Evolutionary conservation across 2,329 filamentous ascomycete genomes (phyloP).

Genomic region (Rasamsonia emersonii): DNA sequence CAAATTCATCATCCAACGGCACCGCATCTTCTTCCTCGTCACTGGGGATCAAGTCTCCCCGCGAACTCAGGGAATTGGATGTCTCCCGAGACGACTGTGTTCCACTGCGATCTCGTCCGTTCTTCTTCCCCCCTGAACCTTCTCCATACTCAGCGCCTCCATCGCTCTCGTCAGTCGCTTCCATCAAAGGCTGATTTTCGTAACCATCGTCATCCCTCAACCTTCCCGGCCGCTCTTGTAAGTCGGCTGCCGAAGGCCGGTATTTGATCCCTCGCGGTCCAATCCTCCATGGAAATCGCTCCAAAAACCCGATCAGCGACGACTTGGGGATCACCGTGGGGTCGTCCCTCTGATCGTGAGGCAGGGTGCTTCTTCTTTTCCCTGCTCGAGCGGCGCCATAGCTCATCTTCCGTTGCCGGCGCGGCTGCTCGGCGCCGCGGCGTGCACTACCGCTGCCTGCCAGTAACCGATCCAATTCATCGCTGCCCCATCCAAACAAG

Average conservation of each 20-base stretch:
- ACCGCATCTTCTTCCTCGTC: conserved; percentile 92
- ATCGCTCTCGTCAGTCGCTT: conserved; percentile 45
- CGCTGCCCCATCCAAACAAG: conserved; percentile 67
- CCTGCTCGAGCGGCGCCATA: conserved; percentile 67
- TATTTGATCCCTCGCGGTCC: conserved; percentile 73
- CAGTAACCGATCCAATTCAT: conserved; percentile 77
- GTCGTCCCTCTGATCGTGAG: conserved; percentile 50
- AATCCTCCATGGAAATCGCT: conserved; percentile 74
- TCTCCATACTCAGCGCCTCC: conserved; percentile 11
- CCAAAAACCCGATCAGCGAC: conserved; percentile 75
- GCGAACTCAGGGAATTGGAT: conserved; percentile 74
- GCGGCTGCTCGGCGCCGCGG: conserved; percentile 52
- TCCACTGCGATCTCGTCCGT: conserved; percentile 59
- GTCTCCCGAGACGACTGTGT: conserved; percentile 75
- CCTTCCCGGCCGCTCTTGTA: conserved; percentile 76
- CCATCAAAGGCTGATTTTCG: conserved; percentile 54
- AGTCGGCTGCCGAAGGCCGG: conserved; percentile 79
- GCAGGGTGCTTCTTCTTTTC: conserved; percentile 49
- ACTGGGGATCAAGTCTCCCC: conserved; percentile 85
- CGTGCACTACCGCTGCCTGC: conserved; percentile 51
- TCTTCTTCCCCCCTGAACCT: conserved; percentile 10
- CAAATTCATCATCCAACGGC: conserved; percentile 87
- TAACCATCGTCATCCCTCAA: conserved; percentile 46
- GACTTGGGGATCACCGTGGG: conserved; percentile 86
- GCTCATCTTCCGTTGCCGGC: conserved; percentile 73